Percentiles rank a stretch among this genome's conserved stretches.
Conservation (phyloP, 2,329 filamentous ascomycete genomes). For the Curvularia sp. region DNA sequence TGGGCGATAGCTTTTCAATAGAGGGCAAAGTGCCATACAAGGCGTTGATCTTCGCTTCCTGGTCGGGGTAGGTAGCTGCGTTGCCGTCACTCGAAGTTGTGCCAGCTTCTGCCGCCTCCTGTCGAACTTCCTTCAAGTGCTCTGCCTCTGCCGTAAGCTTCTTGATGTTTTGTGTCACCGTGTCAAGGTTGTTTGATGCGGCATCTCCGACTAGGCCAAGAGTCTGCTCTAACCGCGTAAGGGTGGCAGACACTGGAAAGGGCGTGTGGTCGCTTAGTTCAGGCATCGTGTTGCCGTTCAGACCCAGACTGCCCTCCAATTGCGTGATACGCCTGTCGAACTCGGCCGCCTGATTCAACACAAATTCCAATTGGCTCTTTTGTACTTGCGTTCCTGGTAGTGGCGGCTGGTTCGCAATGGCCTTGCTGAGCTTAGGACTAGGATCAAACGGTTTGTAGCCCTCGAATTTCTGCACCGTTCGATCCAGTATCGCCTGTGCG, state of each 20-base stretch:
- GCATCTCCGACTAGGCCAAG: conserved; percentile 77
- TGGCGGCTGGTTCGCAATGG: conserved; percentile 42
- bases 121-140: conserved; percentile 65
- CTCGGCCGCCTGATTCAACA: conserved; percentile 80
- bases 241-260: conserved; percentile 77
- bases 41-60: conserved; percentile 86
- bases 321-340: conserved; percentile 83
- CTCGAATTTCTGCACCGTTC: conserved; percentile 47
- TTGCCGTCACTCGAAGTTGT: conserved; percentile 22
- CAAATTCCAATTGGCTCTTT: conserved; percentile 58
- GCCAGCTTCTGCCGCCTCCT: conserved; percentile 33
- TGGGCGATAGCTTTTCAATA: conserved; percentile 83
- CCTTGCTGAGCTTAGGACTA: conserved; percentile 34
- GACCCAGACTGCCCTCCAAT: conserved; percentile 81
- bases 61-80: conserved; percentile 64
- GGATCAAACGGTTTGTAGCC: conserved; percentile 42
- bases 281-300: conserved; percentile 72
- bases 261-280: conserved; percentile 62
- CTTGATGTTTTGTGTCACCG: conserved; percentile 72
- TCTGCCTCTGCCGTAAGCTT: conserved; percentile 77
- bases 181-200: conserved; percentile 75
- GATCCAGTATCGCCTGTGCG: conserved; percentile 47
- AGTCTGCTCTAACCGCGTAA: conserved; percentile 82
- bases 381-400: conserved; percentile 46
- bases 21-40: conserved; percentile 88